Evolutionary conservation across 2,329 filamentous ascomycete genomes (phyloP).

Genomic region (Nemania sp.): DNA sequence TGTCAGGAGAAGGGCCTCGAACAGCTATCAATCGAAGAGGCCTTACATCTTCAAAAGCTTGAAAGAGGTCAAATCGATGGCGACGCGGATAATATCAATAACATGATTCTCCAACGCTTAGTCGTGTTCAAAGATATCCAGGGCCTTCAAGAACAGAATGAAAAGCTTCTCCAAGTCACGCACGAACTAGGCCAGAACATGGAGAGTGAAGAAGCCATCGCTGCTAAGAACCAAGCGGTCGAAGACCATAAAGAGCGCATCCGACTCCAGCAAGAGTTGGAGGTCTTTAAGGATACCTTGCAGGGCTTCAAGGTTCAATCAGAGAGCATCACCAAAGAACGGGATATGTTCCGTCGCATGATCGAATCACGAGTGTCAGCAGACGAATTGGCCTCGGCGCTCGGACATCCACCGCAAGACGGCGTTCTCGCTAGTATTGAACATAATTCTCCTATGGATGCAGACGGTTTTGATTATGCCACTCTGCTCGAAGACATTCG

Average conservation of each 20-base stretch:
- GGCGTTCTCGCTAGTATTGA: constrained; percentile 63
- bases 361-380: constrained; percentile 70
- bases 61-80: constrained; percentile 75
- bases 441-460: constrained; percentile 56
- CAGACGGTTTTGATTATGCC: constrained; percentile 66
- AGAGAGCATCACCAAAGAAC: constrained; percentile 92
- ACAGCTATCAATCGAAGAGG: constrained; percentile 71
- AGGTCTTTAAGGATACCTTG: constrained; percentile 80
- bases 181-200: constrained; percentile 85
- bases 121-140: constrained; percentile 84
- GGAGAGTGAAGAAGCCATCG: constrained; percentile 84
- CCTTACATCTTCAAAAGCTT: constrained; percentile 74
- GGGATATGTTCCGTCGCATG: constrained; percentile 96
- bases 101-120: constrained; percentile 87
- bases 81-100: constrained; percentile 77
- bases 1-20: constrained; percentile 78
- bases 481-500: constrained; percentile 86
- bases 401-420: constrained; percentile 71
- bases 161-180: constrained; percentile 79
- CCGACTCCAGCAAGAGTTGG: constrained; percentile 70
- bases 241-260: constrained; percentile 73
- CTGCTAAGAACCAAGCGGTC: constrained; percentile 64
- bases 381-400: constrained; percentile 66
- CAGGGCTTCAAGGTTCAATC: constrained; percentile 79
- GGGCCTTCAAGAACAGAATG: constrained; percentile 86